Base-by-base conservation (phyloP, 192 early-diverging fungal species). In the Chytriomyces confervae region DNA sequence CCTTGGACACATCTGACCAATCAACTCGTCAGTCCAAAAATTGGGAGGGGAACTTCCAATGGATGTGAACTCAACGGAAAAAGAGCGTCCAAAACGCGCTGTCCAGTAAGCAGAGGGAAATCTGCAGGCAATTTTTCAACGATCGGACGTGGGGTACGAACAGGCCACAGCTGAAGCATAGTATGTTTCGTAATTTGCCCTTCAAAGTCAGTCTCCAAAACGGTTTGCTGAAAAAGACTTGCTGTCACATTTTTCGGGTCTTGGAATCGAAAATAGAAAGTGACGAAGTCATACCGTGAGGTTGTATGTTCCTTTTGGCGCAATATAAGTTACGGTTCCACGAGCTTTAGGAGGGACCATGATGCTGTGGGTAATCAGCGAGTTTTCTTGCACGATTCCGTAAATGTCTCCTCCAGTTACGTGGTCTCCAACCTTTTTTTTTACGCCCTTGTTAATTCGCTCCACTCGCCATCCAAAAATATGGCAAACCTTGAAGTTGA, bases 161-260 rank as follows among this genome's bases (percentile, higher is more conserved):
- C 97, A 11, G 98, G 96, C 98, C 98, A 99, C 53, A 91, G 83
- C 80, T 99, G 98, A 88, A 97, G 90, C 96, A 99, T 96, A 36
- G 96, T 98, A 89, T 93, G 91, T 80, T 94, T 86, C 36, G 91
- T 87, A 77, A 88, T 95, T 83, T 95, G 88, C n/a, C 96, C 98
- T 80, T 96, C 95, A 81, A 99, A 99, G 82, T 99, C 98, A 50
- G 92, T 94, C 86, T 98, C 96, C 24, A 99, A 84, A 11, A 99
- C 91, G 62, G 91, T 89, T 77, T 99, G 94, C 76, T 93, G 62
- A 43, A 36, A 36, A 36, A 36, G 36, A 36, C 36, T 36, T 36
- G 36, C 36, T 36, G 36, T 36, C 36, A 36, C 0, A 36, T 1
- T 36, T 36, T 36, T 36, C 36, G 0, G 36, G 36, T 36, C 36